Conservation (phyloP, 495 filamentous ascomycete species). For the Trichoderma asperelloides region DNA sequence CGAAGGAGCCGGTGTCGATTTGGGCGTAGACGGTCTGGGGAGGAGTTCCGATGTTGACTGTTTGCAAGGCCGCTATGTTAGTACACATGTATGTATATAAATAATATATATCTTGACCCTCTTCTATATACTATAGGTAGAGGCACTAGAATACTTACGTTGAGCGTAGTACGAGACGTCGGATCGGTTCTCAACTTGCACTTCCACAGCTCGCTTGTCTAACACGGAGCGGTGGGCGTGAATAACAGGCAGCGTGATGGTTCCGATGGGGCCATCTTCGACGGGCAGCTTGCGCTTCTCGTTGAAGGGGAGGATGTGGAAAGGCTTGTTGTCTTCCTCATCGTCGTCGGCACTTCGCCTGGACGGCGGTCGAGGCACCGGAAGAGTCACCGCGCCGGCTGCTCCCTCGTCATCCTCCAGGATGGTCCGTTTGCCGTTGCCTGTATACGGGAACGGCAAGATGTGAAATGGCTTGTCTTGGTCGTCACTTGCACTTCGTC, state of each 20-base stretch:
- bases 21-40: constrained; percentile 38
- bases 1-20: constrained; percentile 42
- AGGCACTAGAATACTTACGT: constrained; percentile 17
- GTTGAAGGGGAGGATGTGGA: neutral
- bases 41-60: constrained; percentile 41
- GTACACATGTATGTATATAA: neutral
- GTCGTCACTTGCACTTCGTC: neutral
- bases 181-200: constrained; percentile 36
- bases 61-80: no score
- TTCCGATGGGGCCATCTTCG: constrained; percentile 17
- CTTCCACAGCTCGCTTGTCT: constrained; percentile 30
- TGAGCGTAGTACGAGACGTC: constrained; percentile 43
- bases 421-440: neutral
- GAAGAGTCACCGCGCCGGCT: neutral
- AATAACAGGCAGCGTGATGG: constrained; percentile 36
- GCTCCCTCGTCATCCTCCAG: neutral
- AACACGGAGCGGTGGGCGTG: constrained; percentile 36
- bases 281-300: constrained; percentile 14
- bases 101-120: no score
- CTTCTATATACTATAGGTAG: neutral
- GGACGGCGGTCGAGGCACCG: neutral
- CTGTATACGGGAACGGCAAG: neutral
- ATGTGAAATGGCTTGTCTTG: neutral
- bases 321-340: neutral
- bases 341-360: neutral